Percentiles rank a stretch among this genome's conserved stretches.
Conservation (phyloP, 768 basidiomycete genomes). For the Clavulina sp. region DNA sequence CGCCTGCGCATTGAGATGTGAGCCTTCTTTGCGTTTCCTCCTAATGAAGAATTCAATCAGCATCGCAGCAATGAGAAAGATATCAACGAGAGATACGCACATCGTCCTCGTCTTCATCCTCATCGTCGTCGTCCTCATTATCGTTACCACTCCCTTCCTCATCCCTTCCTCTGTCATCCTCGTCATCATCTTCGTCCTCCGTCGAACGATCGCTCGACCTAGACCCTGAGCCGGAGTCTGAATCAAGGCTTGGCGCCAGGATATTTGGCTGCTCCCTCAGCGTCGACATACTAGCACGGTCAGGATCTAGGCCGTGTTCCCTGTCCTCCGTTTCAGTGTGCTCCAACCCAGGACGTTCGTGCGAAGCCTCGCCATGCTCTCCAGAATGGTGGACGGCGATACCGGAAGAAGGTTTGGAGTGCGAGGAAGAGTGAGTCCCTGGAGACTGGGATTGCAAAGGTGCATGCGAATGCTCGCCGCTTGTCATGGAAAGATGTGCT, state of each 20-base stretch:
- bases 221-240: neutral
- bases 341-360: no score
- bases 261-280: neutral
- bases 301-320: neutral
- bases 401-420: no score
- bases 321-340: no score
- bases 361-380: no score
- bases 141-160: constrained; percentile 4
- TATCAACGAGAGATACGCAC: constrained; percentile 2
- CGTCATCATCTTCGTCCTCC: constrained; percentile 9
- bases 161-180: constrained; percentile 10
- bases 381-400: no score
- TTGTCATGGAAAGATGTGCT: no score
- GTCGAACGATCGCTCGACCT: constrained; percentile 6
- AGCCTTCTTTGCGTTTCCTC: neutral
- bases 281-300: neutral
- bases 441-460: no score
- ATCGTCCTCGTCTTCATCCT: constrained; percentile 8
- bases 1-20: constrained; percentile 9
- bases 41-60: neutral
- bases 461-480: no score
- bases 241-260: neutral
- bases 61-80: neutral
- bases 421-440: no score
- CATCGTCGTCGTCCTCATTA: constrained; percentile 9